These are phyloP conservation scores for Panaeolus cyanescens DNA, from an alignment of 768 basidiomycete species.

Conservation along the genomic window DNA sequence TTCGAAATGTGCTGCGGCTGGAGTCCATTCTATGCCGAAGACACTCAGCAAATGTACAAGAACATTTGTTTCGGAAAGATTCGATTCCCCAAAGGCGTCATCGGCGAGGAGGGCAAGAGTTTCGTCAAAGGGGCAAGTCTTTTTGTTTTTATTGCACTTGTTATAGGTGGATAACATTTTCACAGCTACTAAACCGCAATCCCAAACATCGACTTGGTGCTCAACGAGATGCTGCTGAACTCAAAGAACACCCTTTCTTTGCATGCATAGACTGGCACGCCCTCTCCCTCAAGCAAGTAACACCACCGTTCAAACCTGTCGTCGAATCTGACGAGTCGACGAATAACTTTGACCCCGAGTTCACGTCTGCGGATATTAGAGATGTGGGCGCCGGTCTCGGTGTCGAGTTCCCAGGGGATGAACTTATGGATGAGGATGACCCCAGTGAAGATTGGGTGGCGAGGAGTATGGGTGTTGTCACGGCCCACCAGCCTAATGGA, in stretches of 20 bases:
- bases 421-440: slow-evolving; percentile 43
- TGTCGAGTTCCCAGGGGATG: slow-evolving; percentile 21
- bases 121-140: slow-evolving; percentile 94
- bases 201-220: slow-evolving; percentile 97
- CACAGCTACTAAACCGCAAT: slow-evolving; percentile 95
- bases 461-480: slow-evolving; percentile 36
- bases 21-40: slow-evolving; percentile 99
- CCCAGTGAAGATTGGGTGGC: slow-evolving; percentile 73
- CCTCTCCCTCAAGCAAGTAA: slow-evolving; percentile 83
- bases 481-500: slow-evolving; percentile 64
- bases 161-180: slow-evolving; percentile 4
- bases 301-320: slow-evolving; percentile 96
- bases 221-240: slow-evolving; percentile 84
- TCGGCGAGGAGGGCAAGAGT: slow-evolving; percentile 96
- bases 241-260: slow-evolving; percentile 97
- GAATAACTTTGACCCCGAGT: slow-evolving; percentile 98
- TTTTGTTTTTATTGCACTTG: slow-evolving; percentile 10
- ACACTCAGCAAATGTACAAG: slow-evolving; percentile 99
- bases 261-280: slow-evolving; percentile 88
- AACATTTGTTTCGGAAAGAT: slow-evolving; percentile 99
- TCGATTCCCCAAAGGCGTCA: slow-evolving; percentile 94
- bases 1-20: slow-evolving; percentile 99
- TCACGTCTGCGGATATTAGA: slow-evolving; percentile 88
- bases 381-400: slow-evolving; percentile 53
- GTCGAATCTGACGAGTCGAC: slow-evolving; percentile 98